A percentile compares a stretch with the other conserved stretches of the same genome.
These are phyloP conservation scores for Rhizopus microsporus DNA, from an alignment of 371 early-diverging fungal genomes.

Conservation along the genomic window DNA sequence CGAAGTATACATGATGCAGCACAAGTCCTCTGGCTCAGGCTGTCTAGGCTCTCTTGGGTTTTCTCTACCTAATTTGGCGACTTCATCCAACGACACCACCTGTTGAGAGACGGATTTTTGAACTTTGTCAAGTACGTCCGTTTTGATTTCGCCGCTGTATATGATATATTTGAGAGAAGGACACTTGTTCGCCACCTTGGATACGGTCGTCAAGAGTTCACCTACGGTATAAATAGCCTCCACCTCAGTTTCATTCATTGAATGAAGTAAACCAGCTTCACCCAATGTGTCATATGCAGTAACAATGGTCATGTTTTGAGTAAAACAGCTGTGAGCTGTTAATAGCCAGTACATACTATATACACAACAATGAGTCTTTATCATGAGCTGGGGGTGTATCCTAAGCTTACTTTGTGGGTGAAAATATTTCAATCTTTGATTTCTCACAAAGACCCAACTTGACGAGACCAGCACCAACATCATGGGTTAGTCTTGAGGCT, in stretches of 20 bases:
- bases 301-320: slow-evolving; percentile 76
- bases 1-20: slow-evolving; percentile 96
- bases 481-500: slow-evolving; percentile 44
- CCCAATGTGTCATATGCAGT: slow-evolving; percentile 92
- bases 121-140: slow-evolving; percentile 45
- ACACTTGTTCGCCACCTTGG: slow-evolving; percentile 59
- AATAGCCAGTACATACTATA: slow-evolving; percentile 75
- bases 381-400: neutral
- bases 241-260: slow-evolving; percentile 85
- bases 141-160: slow-evolving; percentile 72
- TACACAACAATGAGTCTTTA: neutral
- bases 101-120: slow-evolving; percentile 21
- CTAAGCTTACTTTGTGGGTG: slow-evolving; percentile 70
- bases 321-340: slow-evolving; percentile 68
- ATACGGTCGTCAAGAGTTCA: slow-evolving; percentile 77
- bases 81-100: slow-evolving; percentile 50
- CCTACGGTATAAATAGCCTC: slow-evolving; percentile 78
- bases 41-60: slow-evolving; percentile 61
- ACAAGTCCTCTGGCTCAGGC: slow-evolving; percentile 76
- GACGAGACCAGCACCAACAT: slow-evolving; percentile 68
- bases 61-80: slow-evolving; percentile 64
- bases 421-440: slow-evolving; percentile 73
- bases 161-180: slow-evolving; percentile 73
- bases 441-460: slow-evolving; percentile 64
- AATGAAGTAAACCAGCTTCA: slow-evolving; percentile 80